Percentiles rank a stretch among this genome's conserved stretches.
Conservation (phyloP, 2,329 filamentous ascomycete species). For the Colletotrichum nymphaeae region DNA sequence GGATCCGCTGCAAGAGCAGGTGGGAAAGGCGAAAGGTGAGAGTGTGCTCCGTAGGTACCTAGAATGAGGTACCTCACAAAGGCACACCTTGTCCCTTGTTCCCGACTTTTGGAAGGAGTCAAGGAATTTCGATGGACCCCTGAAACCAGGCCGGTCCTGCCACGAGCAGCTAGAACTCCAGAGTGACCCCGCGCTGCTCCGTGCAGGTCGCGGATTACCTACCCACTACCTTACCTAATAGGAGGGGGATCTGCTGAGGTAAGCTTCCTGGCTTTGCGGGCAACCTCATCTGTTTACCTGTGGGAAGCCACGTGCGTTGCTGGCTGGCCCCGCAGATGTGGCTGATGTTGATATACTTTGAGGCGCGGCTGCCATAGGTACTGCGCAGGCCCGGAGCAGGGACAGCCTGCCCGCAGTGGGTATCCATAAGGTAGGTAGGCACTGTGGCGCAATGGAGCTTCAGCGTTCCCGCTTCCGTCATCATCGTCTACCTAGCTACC, state of each 20-base stretch:
- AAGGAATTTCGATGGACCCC: conserved; percentile 32
- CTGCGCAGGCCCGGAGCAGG: not conserved
- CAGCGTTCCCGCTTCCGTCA: conserved; percentile 28
- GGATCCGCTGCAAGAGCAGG: not conserved
- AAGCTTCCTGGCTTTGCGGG: not conserved
- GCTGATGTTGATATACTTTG: not conserved
- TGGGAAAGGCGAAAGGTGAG: not conserved
- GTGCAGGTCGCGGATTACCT: not conserved
- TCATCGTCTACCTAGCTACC: conserved; percentile 28
- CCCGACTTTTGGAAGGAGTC: conserved; percentile 1
- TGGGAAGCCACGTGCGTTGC: not conserved
- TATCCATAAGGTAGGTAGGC: no score
- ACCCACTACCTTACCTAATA: no score
- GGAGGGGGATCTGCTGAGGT: not conserved
- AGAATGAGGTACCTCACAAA: not conserved
- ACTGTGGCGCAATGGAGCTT: conserved; percentile 33
- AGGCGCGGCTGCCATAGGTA: no score
- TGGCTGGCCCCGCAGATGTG: conserved; percentile 11
- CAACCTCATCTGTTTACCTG: no score
- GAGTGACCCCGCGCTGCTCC: conserved; percentile 24
- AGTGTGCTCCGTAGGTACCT: not conserved
- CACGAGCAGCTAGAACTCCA: not conserved
- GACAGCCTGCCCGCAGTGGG: not conserved
- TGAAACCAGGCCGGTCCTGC: conserved; percentile 23
- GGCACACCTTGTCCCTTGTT: not conserved